Conservation (phyloP, 345 rosid species). For the Brassica nigra region DNA sequence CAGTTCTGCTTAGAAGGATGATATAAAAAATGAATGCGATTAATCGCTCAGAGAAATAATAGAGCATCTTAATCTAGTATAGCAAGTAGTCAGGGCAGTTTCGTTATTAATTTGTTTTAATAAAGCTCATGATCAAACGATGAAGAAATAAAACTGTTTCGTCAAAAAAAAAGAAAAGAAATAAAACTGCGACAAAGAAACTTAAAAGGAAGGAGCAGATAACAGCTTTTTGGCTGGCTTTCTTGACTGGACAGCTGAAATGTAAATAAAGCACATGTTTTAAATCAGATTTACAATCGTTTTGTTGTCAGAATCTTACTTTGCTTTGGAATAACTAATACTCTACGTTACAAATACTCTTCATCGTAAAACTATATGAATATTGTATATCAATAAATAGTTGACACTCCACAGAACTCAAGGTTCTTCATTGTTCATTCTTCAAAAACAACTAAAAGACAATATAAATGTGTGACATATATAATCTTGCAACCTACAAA, state of each 20-base stretch:
- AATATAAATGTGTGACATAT: background rate
- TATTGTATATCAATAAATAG: background rate
- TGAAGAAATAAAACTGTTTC: background rate
- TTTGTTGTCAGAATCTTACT: background rate
- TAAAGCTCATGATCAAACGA: background rate
- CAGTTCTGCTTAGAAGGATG: no score
- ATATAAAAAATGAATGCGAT: no score
- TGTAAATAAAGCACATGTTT: background rate
- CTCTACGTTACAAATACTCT: background rate
- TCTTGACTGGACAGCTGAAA: background rate
- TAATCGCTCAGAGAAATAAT: no score
- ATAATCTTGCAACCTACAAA: background rate
- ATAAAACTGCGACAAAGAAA: background rate
- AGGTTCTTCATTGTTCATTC: background rate
- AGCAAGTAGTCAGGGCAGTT: background rate
- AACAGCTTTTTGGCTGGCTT: background rate
- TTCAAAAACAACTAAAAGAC: background rate
- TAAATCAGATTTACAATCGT: background rate
- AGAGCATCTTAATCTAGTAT: no score
- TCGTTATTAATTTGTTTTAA: background rate
- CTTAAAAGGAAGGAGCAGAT: background rate
- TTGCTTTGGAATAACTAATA: background rate
- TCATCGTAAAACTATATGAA: background rate
- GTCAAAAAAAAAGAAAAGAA: no score
- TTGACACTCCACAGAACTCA: slow-evolving; percentile 15